Evolutionary conservation across 75 land plant genomes (phyloP), one percentile per base, ranked within the genome.

Genomic region (Gnetum montanum): DNA sequence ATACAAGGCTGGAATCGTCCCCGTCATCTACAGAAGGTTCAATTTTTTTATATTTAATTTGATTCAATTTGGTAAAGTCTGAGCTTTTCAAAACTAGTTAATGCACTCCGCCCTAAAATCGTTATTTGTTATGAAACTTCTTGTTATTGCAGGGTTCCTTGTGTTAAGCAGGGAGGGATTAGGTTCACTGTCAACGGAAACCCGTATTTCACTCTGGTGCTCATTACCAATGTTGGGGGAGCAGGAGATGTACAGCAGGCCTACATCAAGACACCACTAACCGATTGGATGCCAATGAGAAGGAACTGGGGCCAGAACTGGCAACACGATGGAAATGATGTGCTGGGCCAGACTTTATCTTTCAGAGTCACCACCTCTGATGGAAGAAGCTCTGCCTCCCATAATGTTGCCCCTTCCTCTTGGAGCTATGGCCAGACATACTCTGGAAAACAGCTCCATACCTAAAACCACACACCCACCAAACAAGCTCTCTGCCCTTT

Each of bases 241-340:
- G n/a, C n/a, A n/a, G n/a, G n/a, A n/a, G n/a, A n/a, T n/a, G n/a
- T n/a, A 12, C 19, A 27, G 49, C 45, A 23, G 68, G 58, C 37
- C 50, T 23, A 67, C 68, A 36, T 68, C 68, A 44, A 71, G 77
- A 1, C 8, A 37, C 20, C 31, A 48, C 6, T 22, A 34, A 19
- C 15, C 22, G 13, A n/a, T n/a, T 73, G 76, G 72, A 59, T 63
- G 36, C 30, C 34, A 38, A 34, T 78, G 61, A 55, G 41, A 4
- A 48, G 65, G 6, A 65, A 68, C 31, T 78, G 81, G 81, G 80
- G 80, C 7, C 65, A 66, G 46, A 54, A 58, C 28, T 76, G 80
- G 80, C 50, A 6, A 38, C 57, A 57, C 34, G 34, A 46, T 10
- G 45, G 0, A n/a, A n/a, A n/a, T 3, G 36, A 68, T 2, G 59